phyloP scores from a whole-genome alignment of 2,329 filamentous ascomycete species.

The Xylaria sp. region DNA sequence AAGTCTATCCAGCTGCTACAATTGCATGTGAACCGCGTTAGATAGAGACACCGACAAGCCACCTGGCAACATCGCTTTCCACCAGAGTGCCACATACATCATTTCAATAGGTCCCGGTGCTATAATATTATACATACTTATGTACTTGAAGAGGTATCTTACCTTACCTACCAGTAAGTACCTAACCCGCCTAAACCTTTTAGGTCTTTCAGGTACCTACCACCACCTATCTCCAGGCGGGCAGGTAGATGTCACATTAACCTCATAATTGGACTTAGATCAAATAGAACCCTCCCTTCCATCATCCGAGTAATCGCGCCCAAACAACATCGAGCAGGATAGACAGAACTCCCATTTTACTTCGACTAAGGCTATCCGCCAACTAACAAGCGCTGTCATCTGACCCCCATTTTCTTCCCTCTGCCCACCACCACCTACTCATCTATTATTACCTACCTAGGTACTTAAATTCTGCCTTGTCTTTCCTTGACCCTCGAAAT shows the following conservation, averaged over 20 bases:
- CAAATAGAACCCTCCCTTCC: constrained; percentile 24
- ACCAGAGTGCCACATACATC: constrained; percentile 12
- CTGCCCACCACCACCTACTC: background rate
- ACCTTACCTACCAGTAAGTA: constrained; percentile 2
- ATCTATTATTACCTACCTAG: background rate
- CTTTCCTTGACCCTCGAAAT: constrained; percentile 9
- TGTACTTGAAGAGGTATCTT: background rate
- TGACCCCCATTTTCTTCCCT: constrained; percentile 3
- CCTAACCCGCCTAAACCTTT: background rate
- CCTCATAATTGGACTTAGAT: constrained; percentile 26
- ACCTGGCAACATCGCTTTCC: constrained; percentile 42
- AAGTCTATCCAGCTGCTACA: constrained; percentile 23
- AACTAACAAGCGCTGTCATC: constrained; percentile 13
- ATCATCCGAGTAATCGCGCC: constrained; percentile 1
- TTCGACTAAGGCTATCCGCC: constrained; percentile 8
- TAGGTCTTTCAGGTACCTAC: constrained; percentile 3
- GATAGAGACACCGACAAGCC: constrained; percentile 38
- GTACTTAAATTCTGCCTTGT: constrained; percentile 2
- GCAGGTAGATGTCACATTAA: constrained; percentile 17
- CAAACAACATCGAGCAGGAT: constrained; percentile 5
- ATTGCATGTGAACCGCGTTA: constrained; percentile 35
- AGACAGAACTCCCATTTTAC: constrained; percentile 16
- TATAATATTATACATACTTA: too few relatives aligned
- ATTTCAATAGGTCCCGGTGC: constrained; percentile 3
- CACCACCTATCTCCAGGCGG: background rate